Percentiles rank a stretch among this genome's conserved stretches.
Evolutionary conservation across 2,329 filamentous ascomycete genomes (phyloP).

Genomic region (Dothideomycetidae sp.): DNA sequence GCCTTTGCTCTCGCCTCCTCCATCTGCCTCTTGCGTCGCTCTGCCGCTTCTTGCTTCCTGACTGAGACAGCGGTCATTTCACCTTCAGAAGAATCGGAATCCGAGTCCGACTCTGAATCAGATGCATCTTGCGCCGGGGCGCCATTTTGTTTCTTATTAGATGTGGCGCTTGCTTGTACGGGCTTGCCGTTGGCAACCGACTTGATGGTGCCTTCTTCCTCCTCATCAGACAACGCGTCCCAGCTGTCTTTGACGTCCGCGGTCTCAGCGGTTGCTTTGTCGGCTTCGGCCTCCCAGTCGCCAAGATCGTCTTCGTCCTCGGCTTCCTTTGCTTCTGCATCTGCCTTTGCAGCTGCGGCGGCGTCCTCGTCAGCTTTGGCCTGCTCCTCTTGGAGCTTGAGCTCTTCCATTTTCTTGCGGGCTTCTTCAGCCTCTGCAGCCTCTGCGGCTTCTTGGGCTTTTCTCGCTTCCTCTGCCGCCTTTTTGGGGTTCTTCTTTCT

Average conservation of each 20-base stretch:
- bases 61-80: slow-evolving; percentile 59
- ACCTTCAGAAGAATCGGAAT: slow-evolving; percentile 50
- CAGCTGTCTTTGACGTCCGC: slow-evolving; percentile 84
- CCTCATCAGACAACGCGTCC: slow-evolving; percentile 74
- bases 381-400: slow-evolving; percentile 41
- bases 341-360: slow-evolving; percentile 53
- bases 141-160: slow-evolving; percentile 17
- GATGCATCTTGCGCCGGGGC: slow-evolving; percentile 36
- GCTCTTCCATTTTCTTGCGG: slow-evolving; percentile 41
- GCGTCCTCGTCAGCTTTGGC: slow-evolving; percentile 68
- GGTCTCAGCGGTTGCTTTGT: slow-evolving; percentile 50
- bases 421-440: slow-evolving; percentile 39
- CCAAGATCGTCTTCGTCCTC: slow-evolving; percentile 52
- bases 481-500: slow-evolving; percentile 61
- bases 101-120: slow-evolving; percentile 42
- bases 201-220: slow-evolving; percentile 33
- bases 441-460: slow-evolving; percentile 15
- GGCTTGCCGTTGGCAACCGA: slow-evolving; percentile 24
- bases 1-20: slow-evolving; percentile 82
- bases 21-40: slow-evolving; percentile 76
- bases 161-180: slow-evolving; percentile 16
- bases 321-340: slow-evolving; percentile 53
- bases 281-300: slow-evolving; percentile 77
- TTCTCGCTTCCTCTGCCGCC: slow-evolving; percentile 39
- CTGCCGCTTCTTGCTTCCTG: slow-evolving; percentile 76